Base-by-base conservation (phyloP, 805 yeast genomes). In the Isabelozyma rhagii region DNA sequence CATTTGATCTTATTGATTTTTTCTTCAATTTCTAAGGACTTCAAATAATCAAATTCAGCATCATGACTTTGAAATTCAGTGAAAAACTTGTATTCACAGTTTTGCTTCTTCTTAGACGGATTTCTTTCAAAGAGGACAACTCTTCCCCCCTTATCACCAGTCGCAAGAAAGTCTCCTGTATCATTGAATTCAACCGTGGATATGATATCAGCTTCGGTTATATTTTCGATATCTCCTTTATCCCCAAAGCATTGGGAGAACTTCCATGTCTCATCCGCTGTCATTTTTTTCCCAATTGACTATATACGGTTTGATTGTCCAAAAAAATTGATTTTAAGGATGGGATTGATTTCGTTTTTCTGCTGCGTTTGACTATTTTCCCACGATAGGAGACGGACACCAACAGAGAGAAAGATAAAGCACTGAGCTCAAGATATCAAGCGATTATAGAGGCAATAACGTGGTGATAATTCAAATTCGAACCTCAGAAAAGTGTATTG, bases 211-310 rank as follows among this genome's bases (percentile, higher is more conserved):
- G 97, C 97, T 64, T 92, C 98, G 3, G 97, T 91, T 62, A 92
- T 89, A 62, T 84, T 87, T 57, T 93, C 98, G 50, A 92, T 87
- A 67, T 94, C 99, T 44, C 97, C 97, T 69, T 96, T 94, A 69
- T 94, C 99, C 55, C 99, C 99, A 78, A 94, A 94, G 69, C 99
- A 94, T 69, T 92, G 98, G 59, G 96, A 87, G 68, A 92, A 92
- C 69, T 89, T 90, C 93, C 93, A 86, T 43, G 66, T 59, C 50
- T 68, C 71, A 51, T 71, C 77, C 53, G 25, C 27, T 11, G 45
- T 43, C 45, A 43, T 43, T 43, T 21, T 21, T 6, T 21, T 21
- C 25, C 25, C 25, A 21, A 21, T 21, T 21, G 25, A 21, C 25
- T 21, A 21, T 21, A 21, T 21, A 21, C 25, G 25, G 6, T 21